Evolutionary conservation across 148 eudicot species (phyloP), one percentile per base, ranked within the genome.

Genomic region (Dianthus caryophyllus): DNA sequence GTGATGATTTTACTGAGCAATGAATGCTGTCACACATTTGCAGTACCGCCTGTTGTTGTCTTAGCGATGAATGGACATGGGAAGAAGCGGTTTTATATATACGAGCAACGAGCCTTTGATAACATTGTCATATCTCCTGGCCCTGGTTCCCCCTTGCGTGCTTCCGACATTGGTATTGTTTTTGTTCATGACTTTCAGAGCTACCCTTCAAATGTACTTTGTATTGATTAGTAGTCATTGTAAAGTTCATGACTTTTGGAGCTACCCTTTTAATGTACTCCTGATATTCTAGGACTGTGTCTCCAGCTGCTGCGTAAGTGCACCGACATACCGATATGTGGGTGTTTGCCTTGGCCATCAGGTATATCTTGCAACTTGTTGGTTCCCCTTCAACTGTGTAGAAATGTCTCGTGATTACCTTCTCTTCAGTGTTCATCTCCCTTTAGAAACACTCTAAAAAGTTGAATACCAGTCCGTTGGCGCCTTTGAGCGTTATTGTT

Each of bases 271-370:
- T 44, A 18, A 25, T 26, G 21, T 8, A 39, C 12, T 60, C 65
- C 36, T 18, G 17, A 21, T 18, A 25, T 67, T 50, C 48, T 88
- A 94, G 97, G 99, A 64, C 76, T 94, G 71, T 90, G 99, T 78
- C 89, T 90, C 62, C 80, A 75, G 64, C 73, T 90, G 51, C 83
- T 94, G 79, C 90, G 73, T 64, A 87, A 90, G 77, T 94, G 99
- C 70, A 68, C 61, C 43, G 99, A 95, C 64, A 87, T 95, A 70
- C 99, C 99, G n/a, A 90, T 95, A 66, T 76, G n/a, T 95, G 74
- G 99, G 99, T 73, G 89, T 95, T 73, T 95, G 99, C 76, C 93
- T 95, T 65, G 99, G 99, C 63, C 99, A 95, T 72, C 97, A 95
- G 99, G 99, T 95, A 84, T 59, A 48, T 52, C 41, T 56, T 65